Evolutionary conservation across 176 grass and related monocot species (phyloP).

Genomic region (Tuctoria greenei): DNA sequence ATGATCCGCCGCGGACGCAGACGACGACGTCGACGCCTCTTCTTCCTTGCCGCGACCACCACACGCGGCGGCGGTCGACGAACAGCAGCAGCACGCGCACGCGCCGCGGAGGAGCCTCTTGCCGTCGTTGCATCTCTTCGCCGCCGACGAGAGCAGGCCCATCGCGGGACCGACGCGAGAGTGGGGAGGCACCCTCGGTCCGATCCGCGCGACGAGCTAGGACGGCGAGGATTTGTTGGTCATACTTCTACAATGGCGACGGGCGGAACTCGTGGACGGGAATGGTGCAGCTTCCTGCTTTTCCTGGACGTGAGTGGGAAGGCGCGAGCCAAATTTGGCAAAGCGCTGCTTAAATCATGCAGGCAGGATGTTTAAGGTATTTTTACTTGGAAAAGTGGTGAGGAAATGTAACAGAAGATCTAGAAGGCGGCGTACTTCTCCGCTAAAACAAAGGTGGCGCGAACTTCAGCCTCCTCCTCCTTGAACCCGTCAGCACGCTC

Average conservation of each 20-base stretch:
- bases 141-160: slow-evolving; percentile 35
- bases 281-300: neutral
- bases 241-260: slow-evolving; percentile 35
- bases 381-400: neutral
- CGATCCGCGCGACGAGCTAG: slow-evolving; percentile 33
- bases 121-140: slow-evolving; percentile 40
- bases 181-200: slow-evolving; percentile 39
- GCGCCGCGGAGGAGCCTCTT: slow-evolving; percentile 35
- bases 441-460: neutral
- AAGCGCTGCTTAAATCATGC: neutral
- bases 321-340: slow-evolving; percentile 34
- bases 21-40: slow-evolving; percentile 24
- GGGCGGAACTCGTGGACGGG: too few relatives aligned
- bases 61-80: neutral
- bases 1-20: neutral
- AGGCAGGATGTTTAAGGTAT: neutral
- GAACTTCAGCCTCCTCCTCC: neutral
- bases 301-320: neutral
- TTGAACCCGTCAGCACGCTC: too few relatives aligned
- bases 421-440: too few relatives aligned
- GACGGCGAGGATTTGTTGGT: neutral
- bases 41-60: slow-evolving; percentile 35
- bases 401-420: too few relatives aligned
- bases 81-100: slow-evolving; percentile 25
- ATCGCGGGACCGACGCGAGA: slow-evolving; percentile 53